A percentile compares a stretch with the other conserved stretches of the same genome.
These are phyloP conservation scores for Sphaerulina populicola DNA, from an alignment of 2,329 filamentous ascomycete species.

Conservation along the genomic window DNA sequence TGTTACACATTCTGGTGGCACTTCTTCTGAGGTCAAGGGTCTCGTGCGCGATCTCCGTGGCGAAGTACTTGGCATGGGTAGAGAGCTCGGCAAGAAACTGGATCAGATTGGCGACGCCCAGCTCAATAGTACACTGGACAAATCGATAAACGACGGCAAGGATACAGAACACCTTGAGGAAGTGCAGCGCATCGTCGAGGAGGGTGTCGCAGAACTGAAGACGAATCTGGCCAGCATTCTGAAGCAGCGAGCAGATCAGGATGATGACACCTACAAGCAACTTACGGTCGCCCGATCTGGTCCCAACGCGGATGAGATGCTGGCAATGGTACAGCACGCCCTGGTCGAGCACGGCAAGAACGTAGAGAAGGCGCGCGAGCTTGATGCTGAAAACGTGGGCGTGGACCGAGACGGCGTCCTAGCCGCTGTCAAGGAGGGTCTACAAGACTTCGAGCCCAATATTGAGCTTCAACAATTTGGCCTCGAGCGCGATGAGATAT, in stretches of 20 bases:
- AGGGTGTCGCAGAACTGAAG: conserved; percentile 72
- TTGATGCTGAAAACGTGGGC: conserved; percentile 26
- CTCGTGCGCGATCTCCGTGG: conserved; percentile 81
- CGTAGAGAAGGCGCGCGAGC: conserved; percentile 17
- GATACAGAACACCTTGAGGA: conserved; percentile 53
- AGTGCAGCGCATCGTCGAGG: conserved; percentile 66
- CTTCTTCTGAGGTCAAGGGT: conserved; percentile 87
- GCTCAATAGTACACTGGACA: conserved; percentile 27
- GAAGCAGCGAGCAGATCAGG: conserved; percentile 57
- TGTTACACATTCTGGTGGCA: conserved; percentile 74
- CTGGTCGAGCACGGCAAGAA: conserved; percentile 54
- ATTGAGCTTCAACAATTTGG: conserved; percentile 85
- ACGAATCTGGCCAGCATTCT: conserved; percentile 75
- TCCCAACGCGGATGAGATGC: conserved; percentile 63
- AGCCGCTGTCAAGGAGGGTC: conserved; percentile 77
- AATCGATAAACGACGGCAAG: conserved; percentile 38
- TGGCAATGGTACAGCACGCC: conserved; percentile 72
- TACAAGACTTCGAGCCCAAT: conserved; percentile 90
- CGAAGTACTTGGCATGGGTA: conserved; percentile 88
- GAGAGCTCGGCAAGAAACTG: conserved; percentile 80
- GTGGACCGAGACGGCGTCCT: conserved; percentile 65
- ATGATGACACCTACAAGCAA: conserved; percentile 30
- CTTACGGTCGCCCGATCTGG: conserved; percentile 37
- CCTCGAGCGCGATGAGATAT: conserved; percentile 79
- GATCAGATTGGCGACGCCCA: conserved; percentile 52